These are phyloP conservation scores for Rhodotorula sp. DNA, from an alignment of 1,284 basidiomycete species.

Conservation along the genomic window DNA sequence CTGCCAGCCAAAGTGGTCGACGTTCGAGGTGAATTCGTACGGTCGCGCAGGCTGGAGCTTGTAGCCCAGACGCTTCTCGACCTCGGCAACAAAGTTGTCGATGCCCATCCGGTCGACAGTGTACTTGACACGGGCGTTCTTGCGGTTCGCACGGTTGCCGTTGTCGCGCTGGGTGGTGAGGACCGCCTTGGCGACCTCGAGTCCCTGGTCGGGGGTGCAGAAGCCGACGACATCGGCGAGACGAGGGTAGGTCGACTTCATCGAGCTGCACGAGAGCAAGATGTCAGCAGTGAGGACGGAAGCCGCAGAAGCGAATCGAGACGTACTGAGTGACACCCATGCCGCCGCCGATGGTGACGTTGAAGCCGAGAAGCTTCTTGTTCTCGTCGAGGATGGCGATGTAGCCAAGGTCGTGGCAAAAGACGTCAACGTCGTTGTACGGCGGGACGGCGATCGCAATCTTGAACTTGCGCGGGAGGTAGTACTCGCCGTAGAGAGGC, in stretches of 20 bases:
- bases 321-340: slow-evolving; percentile 91
- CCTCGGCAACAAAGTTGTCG: slow-evolving; percentile 79
- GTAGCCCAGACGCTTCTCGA: slow-evolving; percentile 86
- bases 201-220: slow-evolving; percentile 82
- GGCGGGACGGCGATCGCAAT: slow-evolving; percentile 94
- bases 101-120: slow-evolving; percentile 94
- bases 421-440: slow-evolving; percentile 94
- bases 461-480: slow-evolving; percentile 85
- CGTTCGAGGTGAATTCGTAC: slow-evolving; percentile 82
- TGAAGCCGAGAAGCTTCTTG: slow-evolving; percentile 51
- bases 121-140: slow-evolving; percentile 73
- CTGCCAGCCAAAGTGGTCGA: slow-evolving; percentile 92
- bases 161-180: slow-evolving; percentile 94
- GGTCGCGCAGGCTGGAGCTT: slow-evolving; percentile 68
- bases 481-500: slow-evolving; percentile 94
- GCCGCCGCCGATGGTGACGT: slow-evolving; percentile 66
- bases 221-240: slow-evolving; percentile 86
- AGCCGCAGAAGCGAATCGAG: background rate
- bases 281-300: background rate
- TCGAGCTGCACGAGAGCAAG: slow-evolving; percentile 57
- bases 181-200: slow-evolving; percentile 83
- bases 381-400: slow-evolving; percentile 69
- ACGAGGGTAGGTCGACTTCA: slow-evolving; percentile 98
- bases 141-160: slow-evolving; percentile 76
- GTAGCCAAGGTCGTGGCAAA: slow-evolving; percentile 70